These are phyloP conservation scores for Saccharum hybrid DNA, from an alignment of 202 grass and related monocot species.

Conservation along the genomic window DNA sequence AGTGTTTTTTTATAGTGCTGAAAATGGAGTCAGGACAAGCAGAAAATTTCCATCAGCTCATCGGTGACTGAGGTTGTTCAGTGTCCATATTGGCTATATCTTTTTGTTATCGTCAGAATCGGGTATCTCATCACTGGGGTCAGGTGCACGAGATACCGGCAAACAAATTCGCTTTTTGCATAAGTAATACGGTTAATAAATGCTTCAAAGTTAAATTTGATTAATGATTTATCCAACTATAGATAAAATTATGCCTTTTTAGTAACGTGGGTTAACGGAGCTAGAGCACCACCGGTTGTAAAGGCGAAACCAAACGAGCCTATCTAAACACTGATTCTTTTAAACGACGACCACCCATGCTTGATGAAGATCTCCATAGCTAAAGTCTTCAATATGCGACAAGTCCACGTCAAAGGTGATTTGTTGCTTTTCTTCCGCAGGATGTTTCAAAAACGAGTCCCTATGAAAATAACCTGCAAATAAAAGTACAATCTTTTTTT, in stretches of 20 bases:
- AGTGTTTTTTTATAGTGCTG: conserved; percentile 14
- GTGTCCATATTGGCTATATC: no score
- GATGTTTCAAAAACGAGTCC: no score
- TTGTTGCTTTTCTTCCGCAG: no score
- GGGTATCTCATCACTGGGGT: neutral
- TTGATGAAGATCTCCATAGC: no score
- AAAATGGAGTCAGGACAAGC: neutral
- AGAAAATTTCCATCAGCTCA: neutral
- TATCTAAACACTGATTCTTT: no score
- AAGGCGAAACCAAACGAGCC: no score
- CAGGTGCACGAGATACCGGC: neutral
- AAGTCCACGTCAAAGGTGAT: no score
- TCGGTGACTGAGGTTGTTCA: neutral
- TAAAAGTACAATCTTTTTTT: neutral
- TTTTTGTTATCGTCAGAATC: neutral
- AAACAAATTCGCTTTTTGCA: neutral
- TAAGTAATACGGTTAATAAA: neutral
- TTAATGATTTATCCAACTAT: neutral
- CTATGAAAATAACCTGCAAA: no score
- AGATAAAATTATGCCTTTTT: neutral
- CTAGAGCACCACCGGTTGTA: neutral
- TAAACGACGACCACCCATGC: no score
- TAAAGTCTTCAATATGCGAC: no score
- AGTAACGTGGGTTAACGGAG: neutral
- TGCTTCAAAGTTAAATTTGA: neutral